Base-by-base conservation (phyloP, 345 rosid species). In the Trapa bicornis region DNA sequence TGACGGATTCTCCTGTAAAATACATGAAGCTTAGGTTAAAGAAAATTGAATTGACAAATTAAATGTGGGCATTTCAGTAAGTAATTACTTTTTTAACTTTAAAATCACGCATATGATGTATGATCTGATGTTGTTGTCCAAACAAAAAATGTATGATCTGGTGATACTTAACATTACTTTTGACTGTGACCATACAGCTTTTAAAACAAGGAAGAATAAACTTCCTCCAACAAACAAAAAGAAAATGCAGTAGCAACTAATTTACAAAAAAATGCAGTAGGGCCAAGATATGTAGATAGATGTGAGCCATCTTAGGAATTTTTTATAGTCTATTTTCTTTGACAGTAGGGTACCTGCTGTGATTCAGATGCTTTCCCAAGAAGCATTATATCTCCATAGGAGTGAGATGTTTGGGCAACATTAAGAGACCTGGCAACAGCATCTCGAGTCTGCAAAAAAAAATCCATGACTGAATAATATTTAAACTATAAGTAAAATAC, bases 381-480 rank as follows among this genome's bases (percentile, higher is more conserved):
- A 68, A 94, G 89, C 95, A 91, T 81, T 67, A 91, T 57, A 72
- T 94, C 99, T 37, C 91, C 99, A 67, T 77, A 91, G 65, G 99
- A 91, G 83, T 94, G 99, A 53, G 78, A 80, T 57, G 99, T 91
- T 77, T 85, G 95, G 42, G 80, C 81, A 70, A 85, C 97, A 80
- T 94, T 94, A 60, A 90, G 86, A 41, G 95, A 83, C 70, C 81
- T 73, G 35, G 93, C 92, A 73, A 94, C 83, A 47, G 83, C 89
- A 72, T 79, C 76, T 75, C 96, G 75, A 0, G 95, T 87, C 99
- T 91, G 93, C 77, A 76, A 2, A 45, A 63, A 45, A 63, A 60
- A 14, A 38, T 37, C 37, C 17, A 50, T 43, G 32, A 38, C 33
- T 9, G 69, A 65, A 48, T 64, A 61, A 65, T 50, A 0, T 15